Percentiles rank a stretch among this genome's conserved stretches.
These are phyloP conservation scores for Penicillium crystallinum DNA, from an alignment of 495 filamentous ascomycete species.

Conservation along the genomic window DNA sequence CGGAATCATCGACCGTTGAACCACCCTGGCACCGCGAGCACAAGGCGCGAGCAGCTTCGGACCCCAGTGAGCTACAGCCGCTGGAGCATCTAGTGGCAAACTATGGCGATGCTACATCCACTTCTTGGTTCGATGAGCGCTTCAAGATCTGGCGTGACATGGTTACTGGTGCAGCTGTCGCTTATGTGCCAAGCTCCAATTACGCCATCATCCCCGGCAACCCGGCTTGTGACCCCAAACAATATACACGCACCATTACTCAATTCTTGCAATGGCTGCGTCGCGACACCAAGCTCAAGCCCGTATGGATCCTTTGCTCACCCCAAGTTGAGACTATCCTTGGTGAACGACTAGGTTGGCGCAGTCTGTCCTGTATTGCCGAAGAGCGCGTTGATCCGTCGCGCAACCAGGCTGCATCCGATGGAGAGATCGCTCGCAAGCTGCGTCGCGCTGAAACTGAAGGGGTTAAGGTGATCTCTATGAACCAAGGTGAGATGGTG, in stretches of 20 bases:
- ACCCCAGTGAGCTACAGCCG: conserved; percentile 55
- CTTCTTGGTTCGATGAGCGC: conserved; percentile 78
- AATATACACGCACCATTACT: conserved; percentile 64
- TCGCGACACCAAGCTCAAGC: conserved; percentile 68
- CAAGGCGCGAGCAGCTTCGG: conserved; percentile 30
- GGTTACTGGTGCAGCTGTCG: conserved; percentile 69
- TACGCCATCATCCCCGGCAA: conserved; percentile 77
- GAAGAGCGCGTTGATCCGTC: conserved; percentile 72
- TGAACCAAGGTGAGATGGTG: conserved; percentile 54
- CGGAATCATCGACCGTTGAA: conserved; percentile 70
- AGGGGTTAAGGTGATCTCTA: conserved; percentile 65
- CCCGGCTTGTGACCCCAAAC: conserved; percentile 67
- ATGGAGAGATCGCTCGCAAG: conserved; percentile 60
- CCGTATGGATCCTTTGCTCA: conserved; percentile 75
- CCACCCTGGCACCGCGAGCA: conserved; percentile 51
- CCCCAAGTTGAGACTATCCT: conserved; percentile 65
- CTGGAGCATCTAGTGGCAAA: conserved; percentile 80
- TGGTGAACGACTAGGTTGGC: conserved; percentile 72
- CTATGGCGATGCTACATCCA: conserved; percentile 85
- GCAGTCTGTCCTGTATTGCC: conserved; percentile 74
- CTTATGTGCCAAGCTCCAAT: conserved; percentile 67
- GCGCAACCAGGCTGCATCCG: conserved; percentile 48
- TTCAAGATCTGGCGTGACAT: conserved; percentile 78
- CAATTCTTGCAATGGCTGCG: conserved; percentile 65
- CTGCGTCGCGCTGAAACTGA: conserved; percentile 73